Base-by-base conservation (phyloP, 371 early-diverging fungal species). In the Apophysomyces elegans region DNA sequence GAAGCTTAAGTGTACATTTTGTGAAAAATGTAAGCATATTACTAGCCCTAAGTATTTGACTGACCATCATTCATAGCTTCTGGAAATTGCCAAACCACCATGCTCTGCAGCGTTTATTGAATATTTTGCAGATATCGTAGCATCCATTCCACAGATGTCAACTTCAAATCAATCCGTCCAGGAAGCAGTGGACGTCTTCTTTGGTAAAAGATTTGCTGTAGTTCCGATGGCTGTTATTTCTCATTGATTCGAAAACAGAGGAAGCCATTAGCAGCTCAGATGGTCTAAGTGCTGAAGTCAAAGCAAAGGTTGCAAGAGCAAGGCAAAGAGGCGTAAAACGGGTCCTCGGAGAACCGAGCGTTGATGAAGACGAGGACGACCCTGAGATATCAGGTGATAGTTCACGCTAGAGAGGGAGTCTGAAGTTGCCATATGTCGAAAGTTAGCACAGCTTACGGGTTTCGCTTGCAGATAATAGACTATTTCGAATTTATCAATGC, bases 1-100 rank as follows among this genome's bases (percentile, higher is more conserved):
- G 84, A 45, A 87, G 87, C 69, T 68, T 88, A 50, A 80, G 78
- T 14, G 80, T 87, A 50, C 80, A 86, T 70, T 85, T 85, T 71
- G 76, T 88, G 12, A 79, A 83, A 54, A 75, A 72, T 67, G 77
- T 76, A 76, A 63, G 67, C 47, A 6, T 38, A 56, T 58, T 7
- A 18, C 1, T 32, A 11, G 38, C 11, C 12, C 57, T 38, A 54
- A 32, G 7, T 14, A 2, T 54, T 37, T 36, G 35, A 63, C 12
- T 13, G 5, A 58, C 37, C 56, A 16, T 62, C 32, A 4, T 18
- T 13, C 1, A 47, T n/a, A 71, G 64, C 72, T 85, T 32, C 66
- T 86, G 2, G 77, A 76, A 56, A 74, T 84, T 77, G 79, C 81
- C 14, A 56, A 72, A 32, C 69, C 77, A 3, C 87, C 87, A 12